These are phyloP conservation scores for Apiospora rasikravindrae DNA, from an alignment of 2,329 filamentous ascomycete genomes.

Conservation along the genomic window DNA sequence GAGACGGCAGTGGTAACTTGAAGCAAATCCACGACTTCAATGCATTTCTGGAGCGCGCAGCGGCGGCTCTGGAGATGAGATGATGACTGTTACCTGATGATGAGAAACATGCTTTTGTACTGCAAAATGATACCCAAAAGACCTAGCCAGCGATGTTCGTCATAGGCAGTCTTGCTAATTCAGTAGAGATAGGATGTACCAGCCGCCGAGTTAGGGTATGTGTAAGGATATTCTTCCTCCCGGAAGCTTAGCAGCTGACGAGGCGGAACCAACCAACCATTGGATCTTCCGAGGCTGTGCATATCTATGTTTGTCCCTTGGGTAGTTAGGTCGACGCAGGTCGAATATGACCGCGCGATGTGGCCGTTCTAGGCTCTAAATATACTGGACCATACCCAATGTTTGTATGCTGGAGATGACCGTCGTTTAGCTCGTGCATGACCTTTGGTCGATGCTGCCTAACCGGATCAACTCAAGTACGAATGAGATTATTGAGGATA, in stretches of 20 bases:
- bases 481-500: not conserved
- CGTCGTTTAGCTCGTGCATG: not conserved
- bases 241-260: not conserved
- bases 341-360: not conserved
- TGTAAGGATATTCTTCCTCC: not conserved
- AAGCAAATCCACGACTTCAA: slow-evolving; percentile 67
- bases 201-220: not conserved
- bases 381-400: not conserved
- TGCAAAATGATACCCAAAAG: slow-evolving; percentile 13
- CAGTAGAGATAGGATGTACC: not conserved
- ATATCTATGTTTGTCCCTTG: not conserved
- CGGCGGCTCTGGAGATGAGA: slow-evolving; percentile 57
- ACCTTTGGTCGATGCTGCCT: not conserved
- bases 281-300: not conserved
- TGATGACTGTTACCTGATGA: slow-evolving; percentile 25
- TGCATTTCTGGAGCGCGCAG: slow-evolving; percentile 65
- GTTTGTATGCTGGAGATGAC: not conserved
- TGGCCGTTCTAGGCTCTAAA: not conserved
- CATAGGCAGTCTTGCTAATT: not conserved
- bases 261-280: not conserved
- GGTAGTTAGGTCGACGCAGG: not conserved
- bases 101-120: slow-evolving; percentile 14
- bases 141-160: not conserved
- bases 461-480: not conserved
- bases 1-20: slow-evolving; percentile 58